Evolutionary conservation across 116 monocot genomes (phyloP).

Genomic region (Iris pallida): DNA sequence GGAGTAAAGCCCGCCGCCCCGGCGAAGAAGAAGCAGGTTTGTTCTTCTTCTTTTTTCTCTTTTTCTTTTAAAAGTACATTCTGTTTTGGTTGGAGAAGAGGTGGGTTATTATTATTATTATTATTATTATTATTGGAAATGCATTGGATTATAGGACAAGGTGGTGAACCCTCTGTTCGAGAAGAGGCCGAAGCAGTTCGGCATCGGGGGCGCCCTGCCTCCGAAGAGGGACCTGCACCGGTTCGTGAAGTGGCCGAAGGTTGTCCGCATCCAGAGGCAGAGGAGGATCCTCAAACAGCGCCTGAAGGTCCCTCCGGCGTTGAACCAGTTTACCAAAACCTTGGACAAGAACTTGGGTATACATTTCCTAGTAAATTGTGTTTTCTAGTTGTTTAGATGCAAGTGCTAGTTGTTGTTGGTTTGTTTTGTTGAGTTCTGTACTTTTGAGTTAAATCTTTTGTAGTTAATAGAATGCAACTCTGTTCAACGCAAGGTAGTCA

Average conservation of each 20-base stretch:
- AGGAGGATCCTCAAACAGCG: constrained; percentile 84
- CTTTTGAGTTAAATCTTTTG: too few species aligned
- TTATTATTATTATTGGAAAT: background rate
- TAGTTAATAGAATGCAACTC: too few species aligned
- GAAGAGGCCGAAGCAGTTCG: constrained; percentile 95
- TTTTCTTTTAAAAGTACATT: background rate
- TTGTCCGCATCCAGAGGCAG: constrained; percentile 86
- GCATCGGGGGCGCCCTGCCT: constrained; percentile 82
- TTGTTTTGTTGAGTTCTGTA: too few species aligned
- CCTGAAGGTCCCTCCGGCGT: constrained; percentile 77
- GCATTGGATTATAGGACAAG: constrained; percentile 43
- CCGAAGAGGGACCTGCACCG: constrained; percentile 86
- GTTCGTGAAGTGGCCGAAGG: constrained; percentile 93
- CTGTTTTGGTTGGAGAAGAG: background rate
- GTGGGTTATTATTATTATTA: background rate
- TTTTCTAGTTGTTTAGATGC: too few species aligned
- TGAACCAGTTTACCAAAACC: constrained; percentile 90
- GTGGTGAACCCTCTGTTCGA: constrained; percentile 81
- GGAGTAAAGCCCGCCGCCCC: constrained; percentile 37
- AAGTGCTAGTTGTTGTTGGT: too few species aligned
- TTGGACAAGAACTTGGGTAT: constrained; percentile 89
- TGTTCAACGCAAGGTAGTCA: too few species aligned
- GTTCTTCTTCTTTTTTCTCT: background rate
- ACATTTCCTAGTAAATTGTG: too few species aligned
- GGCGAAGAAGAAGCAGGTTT: constrained; percentile 70